Conservation (phyloP, 352 stramenopile genomes). For the Phytophthora quininea region DNA sequence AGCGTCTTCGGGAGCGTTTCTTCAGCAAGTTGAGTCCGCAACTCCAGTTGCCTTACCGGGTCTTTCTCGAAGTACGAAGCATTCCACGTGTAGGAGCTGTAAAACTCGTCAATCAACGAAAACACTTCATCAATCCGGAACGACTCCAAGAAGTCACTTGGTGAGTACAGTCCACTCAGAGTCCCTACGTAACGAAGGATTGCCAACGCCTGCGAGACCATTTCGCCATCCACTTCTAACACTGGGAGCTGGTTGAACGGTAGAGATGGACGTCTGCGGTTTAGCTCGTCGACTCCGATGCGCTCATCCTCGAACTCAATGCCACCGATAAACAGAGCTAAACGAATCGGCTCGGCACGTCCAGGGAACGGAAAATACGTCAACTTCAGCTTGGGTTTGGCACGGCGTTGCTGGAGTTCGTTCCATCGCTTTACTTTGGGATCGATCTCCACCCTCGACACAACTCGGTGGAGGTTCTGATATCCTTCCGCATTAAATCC, state of each 20-base stretch:
- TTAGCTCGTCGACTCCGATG: slow-evolving; percentile 39
- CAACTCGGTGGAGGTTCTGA: slow-evolving; percentile 15
- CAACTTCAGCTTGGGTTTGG: slow-evolving; percentile 46
- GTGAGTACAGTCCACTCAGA: slow-evolving; percentile 48
- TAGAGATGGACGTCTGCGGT: slow-evolving; percentile 32
- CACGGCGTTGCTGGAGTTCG: neutral
- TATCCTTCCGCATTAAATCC: slow-evolving; percentile 20
- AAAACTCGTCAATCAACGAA: slow-evolving; percentile 44
- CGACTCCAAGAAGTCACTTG: slow-evolving; percentile 29
- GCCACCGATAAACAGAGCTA: slow-evolving; percentile 50
- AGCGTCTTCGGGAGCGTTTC: slow-evolving; percentile 51
- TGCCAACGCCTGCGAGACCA: slow-evolving; percentile 52
- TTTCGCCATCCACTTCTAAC: slow-evolving; percentile 44
- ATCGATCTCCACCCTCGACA: slow-evolving; percentile 31
- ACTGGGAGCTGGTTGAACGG: slow-evolving; percentile 55
- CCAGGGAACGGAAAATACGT: slow-evolving; percentile 62
- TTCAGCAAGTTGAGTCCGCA: slow-evolving; percentile 28
- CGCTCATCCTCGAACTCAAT: slow-evolving; percentile 65
- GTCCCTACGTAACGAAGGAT: slow-evolving; percentile 72
- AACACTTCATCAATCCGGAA: slow-evolving; percentile 55
- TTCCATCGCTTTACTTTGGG: slow-evolving; percentile 29
- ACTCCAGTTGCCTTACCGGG: slow-evolving; percentile 24
- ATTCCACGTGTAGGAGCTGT: slow-evolving; percentile 39
- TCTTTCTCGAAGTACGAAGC: slow-evolving; percentile 40
- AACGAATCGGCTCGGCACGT: slow-evolving; percentile 55